Evolutionary conservation across 2,329 filamentous ascomycete genomes (phyloP).

Genomic region (Aurifilum marmelostoma): DNA sequence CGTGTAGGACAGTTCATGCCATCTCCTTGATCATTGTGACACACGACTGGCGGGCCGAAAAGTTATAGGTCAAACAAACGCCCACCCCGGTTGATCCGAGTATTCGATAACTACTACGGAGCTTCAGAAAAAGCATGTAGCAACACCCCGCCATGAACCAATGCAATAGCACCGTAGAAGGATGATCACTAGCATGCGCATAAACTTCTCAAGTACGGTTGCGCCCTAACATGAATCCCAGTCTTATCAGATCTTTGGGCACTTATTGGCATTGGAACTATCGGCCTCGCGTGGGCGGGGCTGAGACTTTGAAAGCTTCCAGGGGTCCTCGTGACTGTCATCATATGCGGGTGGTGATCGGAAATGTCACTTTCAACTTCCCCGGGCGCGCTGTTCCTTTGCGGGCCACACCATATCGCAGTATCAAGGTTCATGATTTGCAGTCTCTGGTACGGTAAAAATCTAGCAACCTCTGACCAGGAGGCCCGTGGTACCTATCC

Average conservation of each 20-base stretch:
- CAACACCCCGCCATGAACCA: neutral
- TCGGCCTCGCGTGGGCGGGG: neutral
- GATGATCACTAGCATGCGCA: neutral
- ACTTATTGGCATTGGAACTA: neutral
- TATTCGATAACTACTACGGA: neutral
- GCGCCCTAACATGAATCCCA: neutral
- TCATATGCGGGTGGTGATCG: conserved; percentile 14
- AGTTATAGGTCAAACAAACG: neutral
- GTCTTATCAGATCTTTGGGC: neutral
- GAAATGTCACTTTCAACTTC: conserved; percentile 14
- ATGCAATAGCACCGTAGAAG: conserved; percentile 1
- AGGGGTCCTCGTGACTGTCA: conserved; percentile 23
- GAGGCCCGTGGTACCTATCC: neutral
- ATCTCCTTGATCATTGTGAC: neutral
- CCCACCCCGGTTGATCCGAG: neutral
- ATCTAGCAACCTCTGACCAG: neutral
- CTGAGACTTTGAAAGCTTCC: neutral
- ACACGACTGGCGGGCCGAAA: neutral
- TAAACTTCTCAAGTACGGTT: neutral
- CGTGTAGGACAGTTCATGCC: neutral
- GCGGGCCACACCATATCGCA: neutral
- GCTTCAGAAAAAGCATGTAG: too few species aligned
- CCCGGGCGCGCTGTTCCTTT: conserved; percentile 9
- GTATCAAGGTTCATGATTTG: neutral
- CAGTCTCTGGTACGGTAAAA: neutral